Conservation (phyloP, 495 filamentous ascomycete species). For the Aspergillus sparsus region DNA sequence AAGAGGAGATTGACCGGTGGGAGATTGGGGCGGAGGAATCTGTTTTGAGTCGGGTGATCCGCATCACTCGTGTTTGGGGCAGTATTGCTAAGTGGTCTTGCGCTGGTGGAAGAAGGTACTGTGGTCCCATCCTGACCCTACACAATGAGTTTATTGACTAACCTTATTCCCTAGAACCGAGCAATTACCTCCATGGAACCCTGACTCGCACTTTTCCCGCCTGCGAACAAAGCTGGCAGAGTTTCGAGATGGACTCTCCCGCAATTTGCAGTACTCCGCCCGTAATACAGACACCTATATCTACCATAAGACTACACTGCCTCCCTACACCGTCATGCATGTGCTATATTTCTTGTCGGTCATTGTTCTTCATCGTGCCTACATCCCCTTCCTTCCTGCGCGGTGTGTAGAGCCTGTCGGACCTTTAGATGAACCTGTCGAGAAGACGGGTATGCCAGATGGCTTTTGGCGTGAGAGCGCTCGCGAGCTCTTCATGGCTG, state of each 20-base stretch:
- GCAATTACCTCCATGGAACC: conserved; percentile 62
- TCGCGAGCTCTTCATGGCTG: conserved; percentile 69
- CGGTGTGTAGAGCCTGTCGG: conserved; percentile 67
- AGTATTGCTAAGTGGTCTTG: conserved; percentile 75
- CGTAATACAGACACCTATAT: conserved; percentile 82
- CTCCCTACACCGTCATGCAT: conserved; percentile 76
- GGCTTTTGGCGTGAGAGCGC: conserved; percentile 77
- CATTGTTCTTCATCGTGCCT: conserved; percentile 79
- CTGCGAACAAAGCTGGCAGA: conserved; percentile 60
- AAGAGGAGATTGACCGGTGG: conserved; percentile 64
- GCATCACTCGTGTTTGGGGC: conserved; percentile 77
- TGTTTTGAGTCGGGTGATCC: conserved; percentile 73
- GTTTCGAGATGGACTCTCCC: conserved; percentile 68
- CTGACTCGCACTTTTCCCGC: conserved; percentile 60
- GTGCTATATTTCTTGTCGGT: conserved; percentile 73
- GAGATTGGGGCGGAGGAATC: conserved; percentile 65
- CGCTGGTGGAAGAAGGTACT: conserved; percentile 63
- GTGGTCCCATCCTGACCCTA: neutral
- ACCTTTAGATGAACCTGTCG: conserved; percentile 68
- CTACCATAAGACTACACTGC: conserved; percentile 61
- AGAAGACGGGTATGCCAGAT: conserved; percentile 51
- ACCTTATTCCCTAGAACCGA: conserved; percentile 36
- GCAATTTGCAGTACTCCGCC: conserved; percentile 67
- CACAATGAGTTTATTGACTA: conserved; percentile 2
- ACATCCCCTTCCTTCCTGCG: conserved; percentile 78